Evolutionary conservation across 1,139 yeast species (phyloP), one percentile per base, ranked within the genome.

Genomic region (Nakaseomyces delphensis): DNA sequence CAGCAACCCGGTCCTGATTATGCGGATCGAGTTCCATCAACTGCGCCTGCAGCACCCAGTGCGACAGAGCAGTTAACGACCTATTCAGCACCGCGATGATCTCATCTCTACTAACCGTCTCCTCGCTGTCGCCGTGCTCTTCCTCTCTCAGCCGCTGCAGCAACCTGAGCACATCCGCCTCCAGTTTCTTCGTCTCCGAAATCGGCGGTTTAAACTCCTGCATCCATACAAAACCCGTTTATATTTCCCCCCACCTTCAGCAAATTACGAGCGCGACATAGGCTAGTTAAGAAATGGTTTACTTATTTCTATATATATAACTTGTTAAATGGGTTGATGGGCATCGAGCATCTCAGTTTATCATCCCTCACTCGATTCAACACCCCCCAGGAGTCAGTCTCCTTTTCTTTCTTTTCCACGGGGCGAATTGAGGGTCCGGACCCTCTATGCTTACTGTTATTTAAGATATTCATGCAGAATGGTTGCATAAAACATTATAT

Each of bases 11-110:
- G 29, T 54, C 55, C 38, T 54, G 56, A 7, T 43, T 44, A 15
- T 44, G 48, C 32, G 46, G 49, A n/a, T 48, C 46, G 41, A 57
- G 45, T 41, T 51, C 54, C 18, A 52, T 44, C 32, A 59, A 46
- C 45, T 56, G 61, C 5, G 60, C 58, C 43, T 59, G 63, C 15
- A 59, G 41, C 15, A 59, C 52, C 60, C 60, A 59, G 42, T 59
- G 63, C 2, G 63, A 54, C 13, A 57, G 45, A 10, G 61, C 53
- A 15, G 55, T 51, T 41, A 59, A 43, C 10, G 60, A 49, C 20
- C 53, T 45, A 41, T 55, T 55, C 38, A 59, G 45, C 13, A 59
- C 46, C 23, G 46, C 43, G 1, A 57, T 44, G 14, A 58, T 43
- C 24, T 45, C 43, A 8, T 44, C 46, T 21, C 42, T 43, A 10